phyloP scores from a whole-genome alignment of 148 eudicot species.

The Agrostemma githago region DNA sequence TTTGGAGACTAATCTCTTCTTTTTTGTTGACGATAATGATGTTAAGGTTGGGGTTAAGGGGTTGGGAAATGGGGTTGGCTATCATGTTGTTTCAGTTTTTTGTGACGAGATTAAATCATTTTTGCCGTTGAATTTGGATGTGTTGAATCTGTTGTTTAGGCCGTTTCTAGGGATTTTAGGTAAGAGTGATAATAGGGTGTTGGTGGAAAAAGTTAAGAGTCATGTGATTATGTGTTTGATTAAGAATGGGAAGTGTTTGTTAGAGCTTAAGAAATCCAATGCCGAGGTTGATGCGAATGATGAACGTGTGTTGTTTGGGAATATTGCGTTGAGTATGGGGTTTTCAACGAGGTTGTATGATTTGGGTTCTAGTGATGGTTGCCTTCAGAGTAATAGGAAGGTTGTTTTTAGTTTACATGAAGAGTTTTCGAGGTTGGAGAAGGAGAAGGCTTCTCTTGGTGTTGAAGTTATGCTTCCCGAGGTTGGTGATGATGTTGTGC shows the following conservation, averaged over 20 bases:
- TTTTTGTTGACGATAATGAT: conserved; percentile 35
- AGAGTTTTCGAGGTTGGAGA: conserved; percentile 81
- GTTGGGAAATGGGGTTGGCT: conserved; percentile 70
- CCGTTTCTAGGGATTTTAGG: conserved; percentile 49
- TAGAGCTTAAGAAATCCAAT: conserved; percentile 39
- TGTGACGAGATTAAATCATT: conserved; percentile 62
- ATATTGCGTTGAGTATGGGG: conserved; percentile 48
- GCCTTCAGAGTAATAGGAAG: conserved; percentile 88
- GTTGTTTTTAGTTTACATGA: conserved; percentile 56
- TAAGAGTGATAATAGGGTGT: conserved; percentile 50
- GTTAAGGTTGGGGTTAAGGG: conserved; percentile 24
- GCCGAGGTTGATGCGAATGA: conserved; percentile 32
- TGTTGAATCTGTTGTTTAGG: conserved; percentile 46
- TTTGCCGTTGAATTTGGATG: conserved; percentile 53
- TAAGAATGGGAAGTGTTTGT: conserved; percentile 47
- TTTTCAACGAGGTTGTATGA: conserved; percentile 51
- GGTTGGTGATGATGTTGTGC: conserved; percentile 36
- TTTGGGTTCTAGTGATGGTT: conserved; percentile 52
- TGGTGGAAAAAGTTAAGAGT: conserved; percentile 62
- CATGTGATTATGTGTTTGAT: conserved; percentile 57
- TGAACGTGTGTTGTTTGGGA: conserved; percentile 47
- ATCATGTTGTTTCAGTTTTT: conserved; percentile 69
- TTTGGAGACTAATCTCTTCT: conserved; percentile 46
- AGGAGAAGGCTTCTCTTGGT: conserved; percentile 53
- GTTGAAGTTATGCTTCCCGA: conserved; percentile 45